These are phyloP conservation scores for Hura crepitans DNA, from an alignment of 441 rosid genomes.

Conservation along the genomic window DNA sequence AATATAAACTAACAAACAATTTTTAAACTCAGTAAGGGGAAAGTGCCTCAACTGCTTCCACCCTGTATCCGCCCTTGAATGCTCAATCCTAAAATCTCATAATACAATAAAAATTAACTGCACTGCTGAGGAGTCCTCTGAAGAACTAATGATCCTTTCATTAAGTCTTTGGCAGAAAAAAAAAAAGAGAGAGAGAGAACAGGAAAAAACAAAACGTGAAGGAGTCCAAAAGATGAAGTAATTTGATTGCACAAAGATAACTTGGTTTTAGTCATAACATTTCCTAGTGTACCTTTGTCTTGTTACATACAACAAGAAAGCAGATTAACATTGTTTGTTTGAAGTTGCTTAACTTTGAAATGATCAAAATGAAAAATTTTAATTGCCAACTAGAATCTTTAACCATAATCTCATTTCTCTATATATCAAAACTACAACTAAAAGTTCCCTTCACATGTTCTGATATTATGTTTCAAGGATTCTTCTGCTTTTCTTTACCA, in stretches of 20 bases:
- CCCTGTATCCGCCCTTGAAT: too few species aligned
- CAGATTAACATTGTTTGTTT: background rate
- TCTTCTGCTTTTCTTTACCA: background rate
- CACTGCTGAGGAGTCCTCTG: too few species aligned
- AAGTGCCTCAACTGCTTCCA: too few species aligned
- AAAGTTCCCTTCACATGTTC: conserved; percentile 1
- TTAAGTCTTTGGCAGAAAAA: conserved; percentile 10
- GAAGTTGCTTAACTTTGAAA: conserved; percentile 6
- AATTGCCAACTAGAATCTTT: background rate
- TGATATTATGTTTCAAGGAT: conserved; percentile 1
- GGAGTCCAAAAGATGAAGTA: background rate
- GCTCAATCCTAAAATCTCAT: too few species aligned
- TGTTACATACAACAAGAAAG: background rate
- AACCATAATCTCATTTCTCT: background rate
- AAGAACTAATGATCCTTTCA: too few species aligned
- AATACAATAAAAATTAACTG: too few species aligned
- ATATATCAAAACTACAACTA: background rate
- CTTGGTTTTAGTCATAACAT: conserved; percentile 12
- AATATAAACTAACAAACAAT: too few species aligned
- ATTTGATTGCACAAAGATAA: conserved; percentile 2
- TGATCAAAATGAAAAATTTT: background rate
- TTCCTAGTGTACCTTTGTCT: background rate
- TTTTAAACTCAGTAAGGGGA: too few species aligned
- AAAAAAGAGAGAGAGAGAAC: conserved; percentile 20
- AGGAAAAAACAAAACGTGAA: conserved; percentile 11